Evolutionary conservation across 805 yeast genomes (phyloP).

Genomic region (Priceomyces fermenticarens): DNA sequence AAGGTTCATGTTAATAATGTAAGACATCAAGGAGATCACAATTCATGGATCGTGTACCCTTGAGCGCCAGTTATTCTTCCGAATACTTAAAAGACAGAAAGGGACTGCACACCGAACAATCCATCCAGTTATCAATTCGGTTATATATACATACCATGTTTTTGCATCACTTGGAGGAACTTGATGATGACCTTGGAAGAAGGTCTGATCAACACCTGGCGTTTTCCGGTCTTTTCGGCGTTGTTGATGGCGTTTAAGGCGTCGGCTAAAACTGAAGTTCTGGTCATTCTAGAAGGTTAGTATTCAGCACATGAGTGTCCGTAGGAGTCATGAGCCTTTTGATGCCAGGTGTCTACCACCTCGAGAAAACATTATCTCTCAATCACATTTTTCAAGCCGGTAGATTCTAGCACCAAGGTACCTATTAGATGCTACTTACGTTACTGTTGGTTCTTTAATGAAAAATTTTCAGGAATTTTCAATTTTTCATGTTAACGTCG

Average conservation of each 20-base stretch:
- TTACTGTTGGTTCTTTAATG: no score
- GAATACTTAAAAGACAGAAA: conserved; percentile 97
- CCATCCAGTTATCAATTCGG: conserved; percentile 99
- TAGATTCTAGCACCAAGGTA: conserved; percentile 15
- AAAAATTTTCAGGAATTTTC: no score
- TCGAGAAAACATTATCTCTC: conserved; percentile 12
- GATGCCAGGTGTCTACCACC: conserved; percentile 25
- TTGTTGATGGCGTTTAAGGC: conserved; percentile 97
- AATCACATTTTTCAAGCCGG: conserved; percentile 13
- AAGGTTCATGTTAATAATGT: conserved; percentile 2
- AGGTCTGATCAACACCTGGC: conserved; percentile 98
- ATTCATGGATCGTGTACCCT: conserved; percentile 38
- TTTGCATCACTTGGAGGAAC: conserved; percentile 95
- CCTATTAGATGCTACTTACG: no score
- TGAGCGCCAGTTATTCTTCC: conserved; percentile 57
- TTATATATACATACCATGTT: conserved; percentile 51
- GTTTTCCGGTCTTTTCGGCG: conserved; percentile 99
- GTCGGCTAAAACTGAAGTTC: conserved; percentile 98
- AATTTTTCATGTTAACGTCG: no score
- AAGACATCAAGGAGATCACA: conserved; percentile 43
- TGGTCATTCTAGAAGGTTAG: conserved; percentile 59
- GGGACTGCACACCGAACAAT: conserved; percentile 82
- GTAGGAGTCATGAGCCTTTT: conserved; percentile 32
- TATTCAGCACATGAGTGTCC: conserved; percentile 39
- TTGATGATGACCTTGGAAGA: conserved; percentile 97